Percentiles rank a stretch among this genome's conserved stretches.
Evolutionary conservation across 1,284 basidiomycete species (phyloP).

Genomic region (Ganoderma sinense): DNA sequence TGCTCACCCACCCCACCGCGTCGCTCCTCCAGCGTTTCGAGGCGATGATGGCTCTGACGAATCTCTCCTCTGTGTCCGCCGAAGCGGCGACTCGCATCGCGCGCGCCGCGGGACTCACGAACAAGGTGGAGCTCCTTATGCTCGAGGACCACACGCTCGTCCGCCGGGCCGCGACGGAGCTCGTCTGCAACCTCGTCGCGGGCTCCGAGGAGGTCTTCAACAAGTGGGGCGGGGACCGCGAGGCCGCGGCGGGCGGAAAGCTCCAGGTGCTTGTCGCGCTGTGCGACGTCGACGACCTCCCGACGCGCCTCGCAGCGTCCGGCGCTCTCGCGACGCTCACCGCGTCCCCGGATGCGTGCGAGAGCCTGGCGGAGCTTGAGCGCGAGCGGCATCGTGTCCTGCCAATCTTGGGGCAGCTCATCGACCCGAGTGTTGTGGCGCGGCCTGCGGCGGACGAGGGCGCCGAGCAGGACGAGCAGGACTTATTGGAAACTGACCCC

Average conservation of each 20-base stretch:
- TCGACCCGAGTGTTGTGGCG: constrained; percentile 57
- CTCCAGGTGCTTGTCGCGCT: constrained; percentile 87
- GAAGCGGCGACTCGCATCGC: constrained; percentile 73
- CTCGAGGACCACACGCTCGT: constrained; percentile 86
- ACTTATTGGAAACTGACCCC: constrained; percentile 47
- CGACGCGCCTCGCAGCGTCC: constrained; percentile 85
- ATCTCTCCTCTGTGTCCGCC: constrained; percentile 84
- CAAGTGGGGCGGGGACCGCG: constrained; percentile 61
- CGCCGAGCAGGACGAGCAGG: constrained; percentile 34
- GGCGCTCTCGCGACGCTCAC: constrained; percentile 87
- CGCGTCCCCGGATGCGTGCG: constrained; percentile 66
- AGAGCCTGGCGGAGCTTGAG: constrained; percentile 67
- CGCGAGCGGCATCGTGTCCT: constrained; percentile 66
- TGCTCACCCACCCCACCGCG: constrained; percentile 75
- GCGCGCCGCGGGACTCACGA: constrained; percentile 65
- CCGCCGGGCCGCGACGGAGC: constrained; percentile 87
- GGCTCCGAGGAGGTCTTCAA: constrained; percentile 80
- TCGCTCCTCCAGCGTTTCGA: constrained; percentile 90
- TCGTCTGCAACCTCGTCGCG: constrained; percentile 92
- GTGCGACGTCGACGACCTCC: constrained; percentile 83
- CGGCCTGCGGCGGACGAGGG: constrained; percentile 42
- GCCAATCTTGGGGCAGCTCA: constrained; percentile 66
- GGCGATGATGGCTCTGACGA: constrained; percentile 94
- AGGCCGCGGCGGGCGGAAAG: constrained; percentile 60
- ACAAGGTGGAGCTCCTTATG: constrained; percentile 81